Evolutionary conservation across 768 basidiomycete genomes (phyloP).

Genomic region (Jaapia argillacea): DNA sequence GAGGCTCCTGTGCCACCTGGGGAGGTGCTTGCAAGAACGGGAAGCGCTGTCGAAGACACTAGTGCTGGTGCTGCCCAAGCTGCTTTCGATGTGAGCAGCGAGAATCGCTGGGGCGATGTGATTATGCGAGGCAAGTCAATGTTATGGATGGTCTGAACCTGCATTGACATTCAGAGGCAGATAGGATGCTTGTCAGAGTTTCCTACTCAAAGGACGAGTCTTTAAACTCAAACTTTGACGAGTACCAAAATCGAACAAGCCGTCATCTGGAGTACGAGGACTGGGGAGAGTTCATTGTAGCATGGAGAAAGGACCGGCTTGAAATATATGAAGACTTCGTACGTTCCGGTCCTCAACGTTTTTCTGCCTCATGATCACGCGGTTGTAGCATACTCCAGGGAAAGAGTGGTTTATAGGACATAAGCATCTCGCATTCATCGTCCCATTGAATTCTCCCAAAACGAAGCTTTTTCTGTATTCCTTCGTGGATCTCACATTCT

Average conservation of each 20-base stretch:
- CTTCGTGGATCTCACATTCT: constrained; percentile 78
- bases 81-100: constrained; percentile 12
- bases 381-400: constrained; percentile 40
- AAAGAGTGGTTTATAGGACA: constrained; percentile 60
- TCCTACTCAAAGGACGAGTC: constrained; percentile 49
- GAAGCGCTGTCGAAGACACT: constrained; percentile 43
- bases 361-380: background rate
- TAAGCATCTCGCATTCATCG: constrained; percentile 70
- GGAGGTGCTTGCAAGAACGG: constrained; percentile 57
- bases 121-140: constrained; percentile 60
- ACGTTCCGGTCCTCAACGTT: constrained; percentile 15
- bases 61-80: constrained; percentile 51
- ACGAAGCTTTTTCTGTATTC: constrained; percentile 83
- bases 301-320: constrained; percentile 67
- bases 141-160: background rate
- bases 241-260: constrained; percentile 53
- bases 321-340: constrained; percentile 87
- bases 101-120: constrained; percentile 36
- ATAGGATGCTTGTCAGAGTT: constrained; percentile 82
- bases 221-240: constrained; percentile 48
- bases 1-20: constrained; percentile 41
- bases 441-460: constrained; percentile 53
- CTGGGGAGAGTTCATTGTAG: constrained; percentile 79
- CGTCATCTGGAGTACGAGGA: constrained; percentile 51
- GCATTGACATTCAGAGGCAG: constrained; percentile 29